Percentiles rank a stretch among this genome's conserved stretches.
Conservation (phyloP, 768 basidiomycete genomes). For the Lanmaoa rubissima region DNA sequence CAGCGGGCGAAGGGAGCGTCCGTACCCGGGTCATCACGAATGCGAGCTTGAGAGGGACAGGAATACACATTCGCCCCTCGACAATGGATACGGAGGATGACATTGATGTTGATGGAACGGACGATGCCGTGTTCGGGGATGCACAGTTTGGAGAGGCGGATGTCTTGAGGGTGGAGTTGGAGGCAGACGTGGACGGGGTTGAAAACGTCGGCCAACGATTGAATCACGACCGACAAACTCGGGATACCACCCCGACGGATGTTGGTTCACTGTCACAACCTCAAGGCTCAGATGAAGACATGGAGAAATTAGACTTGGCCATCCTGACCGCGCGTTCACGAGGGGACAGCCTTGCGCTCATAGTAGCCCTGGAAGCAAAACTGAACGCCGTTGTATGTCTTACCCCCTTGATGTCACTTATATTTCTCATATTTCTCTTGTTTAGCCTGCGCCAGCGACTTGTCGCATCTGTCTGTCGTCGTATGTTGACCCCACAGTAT, state of each 20-base stretch:
- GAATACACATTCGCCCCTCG: conserved; percentile 63
- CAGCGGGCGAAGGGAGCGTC: conserved; percentile 37
- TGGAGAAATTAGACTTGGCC: conserved; percentile 46
- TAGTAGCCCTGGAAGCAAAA: conserved; percentile 61
- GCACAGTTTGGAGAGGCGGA: conserved; percentile 78
- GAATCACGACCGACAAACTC: conserved; percentile 34
- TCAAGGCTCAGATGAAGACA: conserved; percentile 30
- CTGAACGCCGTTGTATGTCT: conserved; percentile 51
- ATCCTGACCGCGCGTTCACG: conserved; percentile 48
- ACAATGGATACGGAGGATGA: conserved; percentile 73
- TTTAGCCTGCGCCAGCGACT: conserved; percentile 28
- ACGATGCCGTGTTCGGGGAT: conserved; percentile 61
- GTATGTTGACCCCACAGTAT: conserved; percentile 74
- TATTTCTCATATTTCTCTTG: conserved; percentile 15
- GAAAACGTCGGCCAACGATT: conserved; percentile 10
- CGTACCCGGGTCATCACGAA: conserved; percentile 38
- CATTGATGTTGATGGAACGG: conserved; percentile 78
- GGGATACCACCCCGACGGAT: conserved; percentile 19
- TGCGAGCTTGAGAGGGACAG: conserved; percentile 50
- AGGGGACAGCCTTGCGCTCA: conserved; percentile 47
- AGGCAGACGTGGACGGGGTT: conserved; percentile 32
- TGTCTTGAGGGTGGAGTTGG: conserved; percentile 41
- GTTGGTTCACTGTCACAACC: not conserved
- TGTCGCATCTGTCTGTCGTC: conserved; percentile 82
- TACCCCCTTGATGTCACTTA: conserved; percentile 31